Conservation (phyloP, 345 rosid species). For the Citrus reticulata region DNA sequence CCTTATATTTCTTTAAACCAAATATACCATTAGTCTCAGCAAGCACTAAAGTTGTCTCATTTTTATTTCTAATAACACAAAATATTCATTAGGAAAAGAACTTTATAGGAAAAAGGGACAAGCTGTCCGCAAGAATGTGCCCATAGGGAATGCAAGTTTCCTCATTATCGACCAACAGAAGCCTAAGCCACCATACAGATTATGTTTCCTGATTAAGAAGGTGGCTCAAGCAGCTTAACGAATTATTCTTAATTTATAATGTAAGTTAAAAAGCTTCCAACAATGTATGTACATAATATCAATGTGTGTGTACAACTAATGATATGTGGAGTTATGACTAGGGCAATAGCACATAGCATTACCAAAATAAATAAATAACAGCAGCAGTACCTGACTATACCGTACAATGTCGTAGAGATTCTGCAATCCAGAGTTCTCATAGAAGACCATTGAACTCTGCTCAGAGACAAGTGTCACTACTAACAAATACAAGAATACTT, state of each 20-base stretch:
- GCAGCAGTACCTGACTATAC: conserved; percentile 77
- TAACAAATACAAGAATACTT: neutral
- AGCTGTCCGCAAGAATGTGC: neutral
- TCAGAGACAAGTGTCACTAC: conserved; percentile 12
- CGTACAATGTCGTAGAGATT: conserved; percentile 87
- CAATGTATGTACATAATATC: neutral
- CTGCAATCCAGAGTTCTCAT: conserved; percentile 90
- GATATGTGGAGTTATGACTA: neutral
- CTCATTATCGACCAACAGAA: neutral
- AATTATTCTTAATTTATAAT: neutral
- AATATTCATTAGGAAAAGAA: neutral
- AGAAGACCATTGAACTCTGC: conserved; percentile 98
- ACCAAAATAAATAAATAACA: neutral
- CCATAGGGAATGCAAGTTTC: neutral
- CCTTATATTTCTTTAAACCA: too few species aligned
- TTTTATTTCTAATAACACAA: neutral
- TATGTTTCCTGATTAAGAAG: neutral
- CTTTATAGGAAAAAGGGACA: neutral
- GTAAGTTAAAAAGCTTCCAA: neutral
- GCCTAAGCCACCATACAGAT: neutral
- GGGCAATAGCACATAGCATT: neutral
- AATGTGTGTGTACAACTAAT: neutral
- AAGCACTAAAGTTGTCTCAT: neutral
- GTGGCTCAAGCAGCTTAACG: neutral
- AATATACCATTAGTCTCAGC: neutral